Evolutionary conservation across 2,329 filamentous ascomycete species (phyloP), one percentile per base, ranked within the genome.

Genomic region (Zopfia rhizophila): DNA sequence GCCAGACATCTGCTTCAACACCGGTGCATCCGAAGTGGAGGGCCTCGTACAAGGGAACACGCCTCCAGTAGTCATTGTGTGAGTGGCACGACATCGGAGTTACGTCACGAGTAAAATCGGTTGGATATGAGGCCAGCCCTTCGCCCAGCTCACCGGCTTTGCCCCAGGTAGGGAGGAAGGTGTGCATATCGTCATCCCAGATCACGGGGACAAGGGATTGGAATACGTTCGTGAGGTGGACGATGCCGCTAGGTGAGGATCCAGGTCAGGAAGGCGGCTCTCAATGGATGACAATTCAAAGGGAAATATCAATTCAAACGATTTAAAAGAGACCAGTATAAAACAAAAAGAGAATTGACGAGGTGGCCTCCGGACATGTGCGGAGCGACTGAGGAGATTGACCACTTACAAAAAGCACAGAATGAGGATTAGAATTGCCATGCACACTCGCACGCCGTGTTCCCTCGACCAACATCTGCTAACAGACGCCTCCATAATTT

Each of bases 31-130:
- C 81, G 17, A 74, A 79, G 45, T 75, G 69, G 0, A 84, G 68
- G 8, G 81, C 81, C n/a, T 80, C 79, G 58, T 75, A 82, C 0
- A 84, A 71, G 1, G 81, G 81, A 0, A 81, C 72, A 2, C 69
- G 71, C 7, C 80, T 78, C 80, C 79, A 83, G 63, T 84, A 83
- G 61, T 84, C 81, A 56, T 84, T 84, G 56, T 84, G 81, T 3
- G 80, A 82, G 55, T 83, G 81, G 48, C 79, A 82, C 22, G 69
- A 72, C 10, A 80, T 74, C 0, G 81, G 79, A 1, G 67, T 61
- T 22, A 82, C 74, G 36, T 78, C 77, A 16, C 72, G 74, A 3
- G 79, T 81, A 51, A 78, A 70, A 56, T 81, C 78, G 1, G 78
- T 74, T 0, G 78, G 74, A 29, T 65, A 61, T 5, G 61, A 48